Evolutionary conservation across 2,329 filamentous ascomycete species (phyloP), one percentile per base, ranked within the genome.

Genomic region (Fonsecaea multimorphosa): DNA sequence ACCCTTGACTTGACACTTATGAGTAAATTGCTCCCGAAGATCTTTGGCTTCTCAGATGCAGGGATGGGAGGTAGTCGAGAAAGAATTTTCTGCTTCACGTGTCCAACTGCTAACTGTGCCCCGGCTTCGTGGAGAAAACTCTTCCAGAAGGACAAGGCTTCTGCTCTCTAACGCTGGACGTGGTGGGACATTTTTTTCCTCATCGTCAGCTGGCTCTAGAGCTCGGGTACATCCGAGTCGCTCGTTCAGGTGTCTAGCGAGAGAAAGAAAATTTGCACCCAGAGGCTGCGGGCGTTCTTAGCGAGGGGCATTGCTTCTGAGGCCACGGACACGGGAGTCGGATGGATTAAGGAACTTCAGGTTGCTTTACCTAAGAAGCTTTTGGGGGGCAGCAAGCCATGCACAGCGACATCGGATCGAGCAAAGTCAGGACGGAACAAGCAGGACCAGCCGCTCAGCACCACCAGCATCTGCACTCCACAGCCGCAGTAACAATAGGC

Each of bases 391-490:
- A 46, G 56, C 19, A 36, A 24, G 55, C 27, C 22, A 58, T 14
- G 34, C 22, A 31, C 34, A 63, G 66, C 66, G 66, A 68, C 66
- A 68, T 68, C 66, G 66, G 66, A 63, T 63, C 24, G 34, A 31
- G 36, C 22, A 44, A 52, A n/a, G 16, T 58, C 27, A 9, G 29
- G 14, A 36, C 27, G 19, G 14, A 51, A 60, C 16, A 61, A 52
- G 31, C 46, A 61, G 44, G 22, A 34, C 38, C 11, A 34, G 52
- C 52, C 52, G 14, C 40, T 14, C 44, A 49, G 12, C 8, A 24
- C 44, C 19, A 27, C 5, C 44, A 49, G 12, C 8, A 24, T 19
- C 19, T 49, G 22, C 44, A 49, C 22, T 44, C 38, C n/a, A 44
- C 38, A 7, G 38, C n/a, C 38, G 6, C 38, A 19, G n/a, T 5